Conservation (phyloP, 352 stramenopile species). For the Globisporangium viniferum region DNA sequence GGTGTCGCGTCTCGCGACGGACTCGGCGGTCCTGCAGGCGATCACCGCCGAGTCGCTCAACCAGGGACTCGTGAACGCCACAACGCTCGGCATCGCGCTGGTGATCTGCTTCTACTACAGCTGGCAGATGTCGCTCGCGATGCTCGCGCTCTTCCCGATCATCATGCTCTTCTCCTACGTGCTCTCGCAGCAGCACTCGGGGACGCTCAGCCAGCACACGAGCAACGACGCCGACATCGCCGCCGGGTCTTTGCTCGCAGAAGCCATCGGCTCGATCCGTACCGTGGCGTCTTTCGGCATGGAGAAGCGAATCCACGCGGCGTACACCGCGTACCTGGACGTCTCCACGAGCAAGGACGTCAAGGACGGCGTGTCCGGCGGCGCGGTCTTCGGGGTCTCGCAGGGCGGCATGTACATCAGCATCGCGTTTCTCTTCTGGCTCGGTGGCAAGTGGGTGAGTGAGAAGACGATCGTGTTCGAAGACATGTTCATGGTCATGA, state of each 20-base stretch:
- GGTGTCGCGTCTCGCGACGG: slow-evolving; percentile 56
- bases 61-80: slow-evolving; percentile 44
- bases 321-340: slow-evolving; percentile 25
- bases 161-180: slow-evolving; percentile 38
- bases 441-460: slow-evolving; percentile 44
- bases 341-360: slow-evolving; percentile 25
- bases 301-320: slow-evolving; percentile 18
- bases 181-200: slow-evolving; percentile 34
- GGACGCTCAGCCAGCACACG: slow-evolving; percentile 33
- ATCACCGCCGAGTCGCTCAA: slow-evolving; percentile 73
- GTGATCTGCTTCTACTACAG: slow-evolving; percentile 49
- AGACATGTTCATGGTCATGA: slow-evolving; percentile 40
- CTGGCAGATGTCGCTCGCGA: slow-evolving; percentile 57
- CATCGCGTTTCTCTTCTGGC: slow-evolving; percentile 69
- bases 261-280: slow-evolving; percentile 52
- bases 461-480: slow-evolving; percentile 37
- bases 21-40: slow-evolving; percentile 71
- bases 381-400: slow-evolving; percentile 45
- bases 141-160: slow-evolving; percentile 27
- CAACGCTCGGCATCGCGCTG: slow-evolving; percentile 51
- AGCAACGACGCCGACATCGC: slow-evolving; percentile 39
- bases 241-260: slow-evolving; percentile 37
- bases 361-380: slow-evolving; percentile 37
- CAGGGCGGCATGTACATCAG: slow-evolving; percentile 51
- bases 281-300: slow-evolving; percentile 41